Evolutionary conservation across 1,284 basidiomycete genomes (phyloP), one percentile per base, ranked within the genome.

Genomic region (Cryptococcus hybrid): DNA sequence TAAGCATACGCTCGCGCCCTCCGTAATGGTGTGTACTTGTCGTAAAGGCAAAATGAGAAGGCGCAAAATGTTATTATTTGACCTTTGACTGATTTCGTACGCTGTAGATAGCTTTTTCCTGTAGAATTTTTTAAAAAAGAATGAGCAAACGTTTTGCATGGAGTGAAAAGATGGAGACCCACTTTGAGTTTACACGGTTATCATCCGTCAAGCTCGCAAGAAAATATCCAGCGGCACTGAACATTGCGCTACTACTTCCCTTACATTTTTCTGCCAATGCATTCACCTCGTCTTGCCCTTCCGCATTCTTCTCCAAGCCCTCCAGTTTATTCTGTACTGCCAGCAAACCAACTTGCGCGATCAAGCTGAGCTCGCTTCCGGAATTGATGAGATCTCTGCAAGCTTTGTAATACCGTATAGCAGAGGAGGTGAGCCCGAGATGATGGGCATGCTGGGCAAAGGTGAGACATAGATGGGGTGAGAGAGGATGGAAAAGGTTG

Each of bases 31-130:
- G 70, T 3, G 62, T 57, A 11, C 63, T 65, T 0, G 74, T 73
- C 6, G 73, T 74, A 63, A 74, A 73, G 9, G 75, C 71, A 38
- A 75, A 18, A 75, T 69, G 36, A 76, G 58, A 2, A 58, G 47
- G 39, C 69, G 63, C 8, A 75, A 59, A 24, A 73, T 52, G 51
- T 68, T 66, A 52, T 69, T 64, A 54, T 67, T 66, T 38, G 68
- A 58, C 48, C 60, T 59, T 30, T 60, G 56, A 8, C 53, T 52
- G 15, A 70, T 55, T 18, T 71, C 66, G 52, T 73, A 74, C 13
- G 73, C 66, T 0, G 39, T 43, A 3, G 69, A 63, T 5, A 76
- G 63, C 18, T 67, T 60, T 58, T 69, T 69, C 52, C 72, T 75
- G 57, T 5, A 3, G 13, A 56, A 18, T 8, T 8, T n/a, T n/a